phyloP scores from a whole-genome alignment of 2,329 filamentous ascomycete species.

The Arachnopeziza araneosa region DNA sequence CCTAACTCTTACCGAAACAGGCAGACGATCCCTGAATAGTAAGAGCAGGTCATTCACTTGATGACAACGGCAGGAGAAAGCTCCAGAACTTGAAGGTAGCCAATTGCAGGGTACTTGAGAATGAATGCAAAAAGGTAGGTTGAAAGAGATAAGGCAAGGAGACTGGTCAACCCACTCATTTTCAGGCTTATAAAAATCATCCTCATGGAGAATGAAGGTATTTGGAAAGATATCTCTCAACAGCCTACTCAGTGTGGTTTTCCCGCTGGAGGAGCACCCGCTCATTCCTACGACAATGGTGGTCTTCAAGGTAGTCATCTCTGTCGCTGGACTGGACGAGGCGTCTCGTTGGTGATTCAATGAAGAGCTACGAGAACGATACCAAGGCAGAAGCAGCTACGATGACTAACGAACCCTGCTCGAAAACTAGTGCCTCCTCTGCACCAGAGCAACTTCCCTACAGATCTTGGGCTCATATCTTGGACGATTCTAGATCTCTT shows the following conservation, averaged over 20 bases:
- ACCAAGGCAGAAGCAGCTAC: background rate
- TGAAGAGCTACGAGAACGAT: background rate
- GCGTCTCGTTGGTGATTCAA: background rate
- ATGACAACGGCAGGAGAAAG: too few relatives aligned
- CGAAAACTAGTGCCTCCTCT: background rate
- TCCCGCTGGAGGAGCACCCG: slow-evolving; percentile 87
- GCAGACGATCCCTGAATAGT: too few relatives aligned
- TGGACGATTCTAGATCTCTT: background rate
- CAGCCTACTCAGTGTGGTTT: slow-evolving; percentile 85
- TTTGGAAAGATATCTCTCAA: slow-evolving; percentile 75
- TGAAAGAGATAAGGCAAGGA: background rate
- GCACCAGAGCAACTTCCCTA: background rate
- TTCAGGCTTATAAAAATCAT: slow-evolving; percentile 91
- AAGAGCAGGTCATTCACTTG: too few relatives aligned
- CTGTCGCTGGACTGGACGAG: background rate
- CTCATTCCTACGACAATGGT: slow-evolving; percentile 71
- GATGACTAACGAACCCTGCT: background rate
- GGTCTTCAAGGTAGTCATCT: slow-evolving; percentile 9
- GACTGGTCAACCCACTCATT: slow-evolving; percentile 47
- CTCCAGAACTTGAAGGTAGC: background rate
- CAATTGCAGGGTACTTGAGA: background rate
- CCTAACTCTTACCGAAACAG: too few relatives aligned
- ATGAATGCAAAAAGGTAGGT: too few relatives aligned
- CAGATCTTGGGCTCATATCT: background rate
- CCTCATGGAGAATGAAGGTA: slow-evolving; percentile 83